Evolutionary conservation across 495 filamentous ascomycete genomes (phyloP).

Genomic region (Parathielavia appendiculata): DNA sequence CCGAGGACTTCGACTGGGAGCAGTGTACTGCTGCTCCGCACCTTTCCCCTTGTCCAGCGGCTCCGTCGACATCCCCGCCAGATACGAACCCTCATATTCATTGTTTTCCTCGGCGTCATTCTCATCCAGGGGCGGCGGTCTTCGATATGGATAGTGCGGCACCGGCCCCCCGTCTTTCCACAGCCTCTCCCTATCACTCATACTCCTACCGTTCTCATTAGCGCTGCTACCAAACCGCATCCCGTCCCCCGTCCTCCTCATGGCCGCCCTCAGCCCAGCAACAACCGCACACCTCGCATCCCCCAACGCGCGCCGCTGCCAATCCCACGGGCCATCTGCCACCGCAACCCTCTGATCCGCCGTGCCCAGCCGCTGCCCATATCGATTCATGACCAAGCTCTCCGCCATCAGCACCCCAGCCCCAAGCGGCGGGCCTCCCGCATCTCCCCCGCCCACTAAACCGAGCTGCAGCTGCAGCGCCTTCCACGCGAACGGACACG

Average conservation of each 20-base stretch:
- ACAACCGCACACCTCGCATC: constrained; percentile 20
- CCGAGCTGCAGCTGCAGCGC: background rate
- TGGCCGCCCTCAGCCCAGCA: constrained; percentile 16
- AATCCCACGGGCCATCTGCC: constrained; percentile 26
- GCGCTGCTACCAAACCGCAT: background rate
- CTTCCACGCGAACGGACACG: constrained; percentile 10
- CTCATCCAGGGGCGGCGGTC: constrained; percentile 21
- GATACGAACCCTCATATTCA: constrained; percentile 17
- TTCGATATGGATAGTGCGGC: constrained; percentile 19
- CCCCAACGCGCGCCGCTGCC: constrained; percentile 25
- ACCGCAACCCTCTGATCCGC: constrained; percentile 27
- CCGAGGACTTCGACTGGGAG: background rate
- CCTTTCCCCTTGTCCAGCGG: constrained; percentile 12
- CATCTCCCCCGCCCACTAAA: background rate
- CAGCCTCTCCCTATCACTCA: constrained; percentile 7
- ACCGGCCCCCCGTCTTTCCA: constrained; percentile 23
- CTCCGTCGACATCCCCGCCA: constrained; percentile 16
- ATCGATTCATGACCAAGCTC: constrained; percentile 28
- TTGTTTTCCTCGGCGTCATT: constrained; percentile 13
- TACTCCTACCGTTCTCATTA: background rate
- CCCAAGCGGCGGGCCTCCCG: background rate
- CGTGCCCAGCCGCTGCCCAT: constrained; percentile 29
- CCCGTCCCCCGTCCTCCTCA: constrained; percentile 9
- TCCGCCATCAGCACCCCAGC: constrained; percentile 10
- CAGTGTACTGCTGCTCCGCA: background rate